A percentile compares a stretch with the other conserved stretches of the same genome.
phyloP scores from a whole-genome alignment of 2,329 filamentous ascomycete species.

The Myriosclerotinia curreyana region DNA sequence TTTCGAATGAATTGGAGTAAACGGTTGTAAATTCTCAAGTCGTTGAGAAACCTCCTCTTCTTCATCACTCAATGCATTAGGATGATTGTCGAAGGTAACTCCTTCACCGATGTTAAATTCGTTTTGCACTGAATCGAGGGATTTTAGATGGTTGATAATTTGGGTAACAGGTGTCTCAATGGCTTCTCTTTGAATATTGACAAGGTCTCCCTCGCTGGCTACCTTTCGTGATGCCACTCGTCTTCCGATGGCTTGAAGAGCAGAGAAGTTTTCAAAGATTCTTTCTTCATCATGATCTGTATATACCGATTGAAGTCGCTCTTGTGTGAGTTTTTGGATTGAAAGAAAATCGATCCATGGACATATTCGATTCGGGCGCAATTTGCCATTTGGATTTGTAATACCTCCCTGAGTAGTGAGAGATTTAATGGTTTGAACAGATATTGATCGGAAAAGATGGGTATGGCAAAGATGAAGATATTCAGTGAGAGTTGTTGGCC shows the following conservation, averaged over 20 bases:
- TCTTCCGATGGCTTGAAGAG: background rate
- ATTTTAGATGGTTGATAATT: background rate
- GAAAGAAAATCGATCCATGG: conserved; percentile 1
- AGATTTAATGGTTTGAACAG: background rate
- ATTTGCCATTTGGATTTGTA: conserved; percentile 2
- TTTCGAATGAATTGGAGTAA: background rate
- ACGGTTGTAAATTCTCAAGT: background rate
- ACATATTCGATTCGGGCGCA: background rate
- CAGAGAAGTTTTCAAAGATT: background rate
- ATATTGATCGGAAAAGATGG: conserved; percentile 4
- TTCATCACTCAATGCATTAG: background rate
- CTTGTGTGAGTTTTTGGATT: background rate
- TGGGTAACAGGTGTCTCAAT: background rate
- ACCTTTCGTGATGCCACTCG: background rate
- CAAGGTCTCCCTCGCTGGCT: background rate
- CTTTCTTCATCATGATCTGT: background rate
- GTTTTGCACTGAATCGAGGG: background rate
- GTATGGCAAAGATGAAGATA: conserved; percentile 6
- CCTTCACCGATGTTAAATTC: background rate
- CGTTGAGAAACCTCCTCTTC: background rate
- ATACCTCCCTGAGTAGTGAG: background rate
- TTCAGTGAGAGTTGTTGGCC: background rate
- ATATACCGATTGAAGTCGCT: background rate
- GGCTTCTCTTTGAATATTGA: background rate
- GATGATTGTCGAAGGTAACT: background rate